Evolutionary conservation across 768 basidiomycete species (phyloP).

Genomic region (Mycena floridula): DNA sequence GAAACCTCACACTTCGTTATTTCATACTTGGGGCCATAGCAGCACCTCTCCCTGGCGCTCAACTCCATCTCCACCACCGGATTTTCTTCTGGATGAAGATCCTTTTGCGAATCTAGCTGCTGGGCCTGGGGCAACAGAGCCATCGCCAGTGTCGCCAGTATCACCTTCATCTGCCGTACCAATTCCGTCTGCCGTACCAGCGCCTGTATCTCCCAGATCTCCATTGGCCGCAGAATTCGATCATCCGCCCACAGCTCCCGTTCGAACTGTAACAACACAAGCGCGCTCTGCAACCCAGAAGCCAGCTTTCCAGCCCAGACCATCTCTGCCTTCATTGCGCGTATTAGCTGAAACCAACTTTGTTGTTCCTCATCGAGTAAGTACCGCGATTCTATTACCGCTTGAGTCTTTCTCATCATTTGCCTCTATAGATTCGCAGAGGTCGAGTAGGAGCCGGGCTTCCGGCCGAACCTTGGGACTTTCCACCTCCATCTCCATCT

Average conservation of each 20-base stretch:
- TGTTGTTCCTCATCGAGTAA: conserved; percentile 39
- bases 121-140: conserved; percentile 6
- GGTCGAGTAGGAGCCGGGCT: conserved; percentile 46
- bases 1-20: conserved; percentile 7
- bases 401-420: conserved; percentile 5
- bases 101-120: conserved; percentile 61
- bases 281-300: conserved; percentile 40
- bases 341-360: conserved; percentile 45
- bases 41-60: conserved; percentile 1
- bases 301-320: conserved; percentile 42
- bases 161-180: conserved; percentile 11
- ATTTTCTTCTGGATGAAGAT: conserved; percentile 59
- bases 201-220: conserved; percentile 5
- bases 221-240: conserved; percentile 6
- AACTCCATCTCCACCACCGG: conserved; percentile 6
- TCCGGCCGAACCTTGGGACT: conserved; percentile 52
- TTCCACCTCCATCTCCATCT: conserved; percentile 3
- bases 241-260: conserved; percentile 19
- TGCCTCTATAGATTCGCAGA: conserved; percentile 34
- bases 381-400: conserved; percentile 12
- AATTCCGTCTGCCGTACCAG: conserved; percentile 17
- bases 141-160: conserved; percentile 7
- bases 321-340: conserved; percentile 45
- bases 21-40: conserved; percentile 1
- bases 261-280: no score